Evolutionary conservation across 2,329 filamentous ascomycete genomes (phyloP).

Genomic region (Tolypocladium cylindrosporum): DNA sequence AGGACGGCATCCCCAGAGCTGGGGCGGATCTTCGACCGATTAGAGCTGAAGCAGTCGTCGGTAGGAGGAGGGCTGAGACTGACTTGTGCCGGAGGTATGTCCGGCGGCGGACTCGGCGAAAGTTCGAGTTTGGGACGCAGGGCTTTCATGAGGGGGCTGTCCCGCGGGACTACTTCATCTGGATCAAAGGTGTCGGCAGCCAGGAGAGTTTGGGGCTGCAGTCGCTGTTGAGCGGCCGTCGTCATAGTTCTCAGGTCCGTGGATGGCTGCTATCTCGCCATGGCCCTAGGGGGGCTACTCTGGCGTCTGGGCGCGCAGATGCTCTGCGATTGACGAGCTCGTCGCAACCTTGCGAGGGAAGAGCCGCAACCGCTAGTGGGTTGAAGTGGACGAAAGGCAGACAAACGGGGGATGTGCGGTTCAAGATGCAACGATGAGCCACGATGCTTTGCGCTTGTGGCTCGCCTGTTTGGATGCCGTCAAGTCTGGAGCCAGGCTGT

Average conservation of each 20-base stretch:
- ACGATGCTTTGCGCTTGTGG: not conserved
- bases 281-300: slow-evolving; percentile 12
- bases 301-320: not conserved
- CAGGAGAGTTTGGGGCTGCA: slow-evolving; percentile 17
- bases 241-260: slow-evolving; percentile 26
- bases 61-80: slow-evolving; percentile 18
- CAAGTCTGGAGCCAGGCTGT: not conserved
- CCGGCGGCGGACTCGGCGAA: slow-evolving; percentile 21
- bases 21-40: slow-evolving; percentile 41
- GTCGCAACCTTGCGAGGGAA: not conserved
- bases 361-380: not conserved
- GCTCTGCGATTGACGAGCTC: not conserved
- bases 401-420: not conserved
- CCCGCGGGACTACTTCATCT: slow-evolving; percentile 30
- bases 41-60: slow-evolving; percentile 36
- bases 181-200: slow-evolving; percentile 30
- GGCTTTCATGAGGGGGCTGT: slow-evolving; percentile 29
- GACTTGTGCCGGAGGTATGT: slow-evolving; percentile 26
- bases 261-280: slow-evolving; percentile 21
- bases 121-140: slow-evolving; percentile 21
- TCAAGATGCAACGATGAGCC: not conserved
- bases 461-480: not conserved
- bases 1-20: slow-evolving; percentile 58
- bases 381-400: not conserved
- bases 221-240: slow-evolving; percentile 24